phyloP scores from a whole-genome alignment of 768 basidiomycete genomes.

The Lactarius tabidus region DNA sequence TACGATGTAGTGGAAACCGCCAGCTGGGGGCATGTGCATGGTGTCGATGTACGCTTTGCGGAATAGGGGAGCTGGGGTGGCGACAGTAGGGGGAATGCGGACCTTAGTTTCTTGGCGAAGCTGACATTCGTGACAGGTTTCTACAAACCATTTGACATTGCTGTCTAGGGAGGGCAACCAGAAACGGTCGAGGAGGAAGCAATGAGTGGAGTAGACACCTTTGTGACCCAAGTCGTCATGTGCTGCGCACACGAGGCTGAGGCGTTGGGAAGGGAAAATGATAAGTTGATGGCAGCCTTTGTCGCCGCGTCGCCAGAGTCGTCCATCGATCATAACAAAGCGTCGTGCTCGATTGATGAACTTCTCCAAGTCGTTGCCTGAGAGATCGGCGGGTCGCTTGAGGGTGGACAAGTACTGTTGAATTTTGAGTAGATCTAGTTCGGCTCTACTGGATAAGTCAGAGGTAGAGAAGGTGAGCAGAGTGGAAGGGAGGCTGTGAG shows the following conservation, averaged over 20 bases:
- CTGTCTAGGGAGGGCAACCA: neutral
- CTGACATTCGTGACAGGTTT: neutral
- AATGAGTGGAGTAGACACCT: slow-evolving; percentile 18
- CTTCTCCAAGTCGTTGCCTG: too few relatives aligned
- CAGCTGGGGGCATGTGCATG: slow-evolving; percentile 38
- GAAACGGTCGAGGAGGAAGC: slow-evolving; percentile 15
- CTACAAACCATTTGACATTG: slow-evolving; percentile 21
- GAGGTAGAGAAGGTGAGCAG: too few relatives aligned
- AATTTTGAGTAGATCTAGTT: too few relatives aligned
- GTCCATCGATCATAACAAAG: neutral
- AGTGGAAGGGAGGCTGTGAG: too few relatives aligned
- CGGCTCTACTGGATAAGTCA: too few relatives aligned
- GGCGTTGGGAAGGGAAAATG: slow-evolving; percentile 7
- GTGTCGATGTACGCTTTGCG: slow-evolving; percentile 33
- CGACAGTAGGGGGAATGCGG: neutral
- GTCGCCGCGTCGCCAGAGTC: neutral
- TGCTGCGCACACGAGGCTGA: slow-evolving; percentile 17
- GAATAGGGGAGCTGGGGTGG: slow-evolving; percentile 22
- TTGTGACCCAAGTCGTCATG: slow-evolving; percentile 18
- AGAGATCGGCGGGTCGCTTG: too few relatives aligned
- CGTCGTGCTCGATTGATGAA: too few relatives aligned
- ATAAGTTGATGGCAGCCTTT: slow-evolving; percentile 26
- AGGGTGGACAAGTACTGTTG: too few relatives aligned
- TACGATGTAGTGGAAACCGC: neutral
- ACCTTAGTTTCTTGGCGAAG: neutral